Base-by-base conservation (phyloP, 371 early-diverging fungal species). In the Mucor plumbeus region DNA sequence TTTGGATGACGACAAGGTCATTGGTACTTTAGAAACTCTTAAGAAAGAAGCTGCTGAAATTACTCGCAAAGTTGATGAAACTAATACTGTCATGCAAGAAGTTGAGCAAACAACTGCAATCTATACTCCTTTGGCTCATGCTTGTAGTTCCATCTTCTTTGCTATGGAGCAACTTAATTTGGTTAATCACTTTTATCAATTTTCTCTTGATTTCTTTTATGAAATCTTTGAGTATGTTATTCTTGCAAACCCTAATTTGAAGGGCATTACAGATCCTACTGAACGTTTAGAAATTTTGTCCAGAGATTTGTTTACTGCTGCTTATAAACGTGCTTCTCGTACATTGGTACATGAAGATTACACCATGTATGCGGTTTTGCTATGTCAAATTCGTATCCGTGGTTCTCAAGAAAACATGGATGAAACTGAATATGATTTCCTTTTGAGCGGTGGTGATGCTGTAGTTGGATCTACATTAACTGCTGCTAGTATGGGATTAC, bases 21-120 rank as follows among this genome's bases (percentile, higher is more conserved):
- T 99, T 64, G 89, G 85, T 19, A 96, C 98, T 1, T 79, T 99
- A 58, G 99, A 99, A 79, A 93, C 91, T 0, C 79, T 99, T 65
- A 99, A 99, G 82, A 88, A 87, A 43, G 99, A 99, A 81, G 97
- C 99, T 0, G 94, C 92, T 7, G 99, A 98, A 71, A 91, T 99
- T 33, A 90, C 94, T 0, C 86, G 87, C 63, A 97, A 98, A 80
- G 94, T 95, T 31, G 91, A 92, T 62, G 97, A 96, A 76, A 96
- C 99, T 0, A 98, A 98, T 65, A 87, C 88, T 2, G 88, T 99
- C 39, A 94, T 98, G 94, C 88, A 90, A 72, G 97, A 99, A 72
- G 96, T 99, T 4, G 98, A 99, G 58, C 82, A 88, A 21, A 97
- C 95, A 0, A 95, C 96, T 1, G 88, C 88, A 3, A 83, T 91